These are phyloP conservation scores for Cucumis melo DNA, from an alignment of 306 rosid species.

Conservation along the genomic window DNA sequence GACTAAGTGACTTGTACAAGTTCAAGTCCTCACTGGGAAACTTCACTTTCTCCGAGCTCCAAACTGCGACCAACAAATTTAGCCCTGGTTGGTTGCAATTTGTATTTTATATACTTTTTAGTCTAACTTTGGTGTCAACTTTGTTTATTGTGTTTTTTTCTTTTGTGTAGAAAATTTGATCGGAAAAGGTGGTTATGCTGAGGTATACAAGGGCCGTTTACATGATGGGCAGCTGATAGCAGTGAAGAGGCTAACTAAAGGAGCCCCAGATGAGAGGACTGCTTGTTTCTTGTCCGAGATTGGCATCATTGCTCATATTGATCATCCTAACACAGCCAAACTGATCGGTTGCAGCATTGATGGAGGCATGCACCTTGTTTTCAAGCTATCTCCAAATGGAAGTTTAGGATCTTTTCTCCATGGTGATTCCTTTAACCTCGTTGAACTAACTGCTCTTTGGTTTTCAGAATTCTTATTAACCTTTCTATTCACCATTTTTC, in stretches of 20 bases:
- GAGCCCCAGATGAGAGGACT: conserved; percentile 42
- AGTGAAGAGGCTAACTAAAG: conserved; percentile 43
- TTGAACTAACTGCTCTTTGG: neutral
- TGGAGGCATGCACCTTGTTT: conserved; percentile 61
- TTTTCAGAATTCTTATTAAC: conserved; percentile 1
- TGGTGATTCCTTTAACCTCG: conserved; percentile 17
- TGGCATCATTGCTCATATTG: conserved; percentile 55
- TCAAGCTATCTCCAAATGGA: conserved; percentile 51
- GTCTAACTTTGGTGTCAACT: neutral
- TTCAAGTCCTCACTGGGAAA: conserved; percentile 33
- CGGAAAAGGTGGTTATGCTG: conserved; percentile 69
- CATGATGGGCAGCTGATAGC: conserved; percentile 57
- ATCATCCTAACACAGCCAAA: conserved; percentile 68
- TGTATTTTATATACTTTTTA: neutral
- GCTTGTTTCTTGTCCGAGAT: conserved; percentile 57
- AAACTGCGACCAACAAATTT: conserved; percentile 48
- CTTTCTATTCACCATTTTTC: conserved; percentile 2
- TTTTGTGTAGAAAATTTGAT: conserved; percentile 35
- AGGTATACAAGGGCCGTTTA: conserved; percentile 59
- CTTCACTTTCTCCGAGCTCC: conserved; percentile 39
- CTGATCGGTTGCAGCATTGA: conserved; percentile 62
- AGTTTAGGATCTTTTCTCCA: conserved; percentile 68
- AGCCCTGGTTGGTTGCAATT: conserved; percentile 32
- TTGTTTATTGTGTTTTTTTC: neutral
- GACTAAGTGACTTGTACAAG: conserved; percentile 19